Evolutionary conservation across 2,329 filamentous ascomycete genomes (phyloP), one percentile per base, ranked within the genome.

Genomic region (Emergomyces africanus): DNA sequence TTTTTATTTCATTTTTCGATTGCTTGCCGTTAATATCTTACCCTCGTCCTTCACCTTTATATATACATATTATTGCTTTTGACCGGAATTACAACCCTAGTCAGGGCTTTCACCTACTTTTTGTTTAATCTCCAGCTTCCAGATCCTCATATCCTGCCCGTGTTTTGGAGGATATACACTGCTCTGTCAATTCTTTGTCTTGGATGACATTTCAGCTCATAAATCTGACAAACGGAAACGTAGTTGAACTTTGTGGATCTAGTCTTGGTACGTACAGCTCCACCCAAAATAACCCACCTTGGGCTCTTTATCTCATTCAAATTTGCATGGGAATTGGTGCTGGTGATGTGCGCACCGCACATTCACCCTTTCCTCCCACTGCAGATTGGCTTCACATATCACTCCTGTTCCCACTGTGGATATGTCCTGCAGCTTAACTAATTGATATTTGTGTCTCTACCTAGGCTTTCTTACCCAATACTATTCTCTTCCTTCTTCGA

Each of bases 91-190:
- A 41, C 28, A 37, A 20, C 42, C 42, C 20, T 46, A 4, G 44
- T 35, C 33, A 12, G n/a, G 41, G 9, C n/a, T 23, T 58, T 58
- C 57, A 37, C 39, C n/a, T 58, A n/a, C n/a, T n/a, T n/a, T n/a
- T n/a, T 57, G 23, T 59, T 59, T 57, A 54, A 54, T 57, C 57
- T 35, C 59, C 5, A 54, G 53, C 54, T 57, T 62, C 42, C 20
- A 44, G 30, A 20, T 5, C 15, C 23, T 10, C 33, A 39, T 49
- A 49, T 25, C 30, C n/a, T 23, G 28, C 6, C 33, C 5, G 50
- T 53, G n/a, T 33, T 30, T 39, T 53, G 18, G 50, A 33, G 14
- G 53, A 30, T 30, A 30, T 42, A 25, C 35, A n/a, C 54, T 23
- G 54, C 23, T 48, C 20, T 20, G n/a, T 9, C 4, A 18, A 35